Conservation (phyloP, 1,139 yeast genomes). For the Arxiozyma heterogenica region DNA sequence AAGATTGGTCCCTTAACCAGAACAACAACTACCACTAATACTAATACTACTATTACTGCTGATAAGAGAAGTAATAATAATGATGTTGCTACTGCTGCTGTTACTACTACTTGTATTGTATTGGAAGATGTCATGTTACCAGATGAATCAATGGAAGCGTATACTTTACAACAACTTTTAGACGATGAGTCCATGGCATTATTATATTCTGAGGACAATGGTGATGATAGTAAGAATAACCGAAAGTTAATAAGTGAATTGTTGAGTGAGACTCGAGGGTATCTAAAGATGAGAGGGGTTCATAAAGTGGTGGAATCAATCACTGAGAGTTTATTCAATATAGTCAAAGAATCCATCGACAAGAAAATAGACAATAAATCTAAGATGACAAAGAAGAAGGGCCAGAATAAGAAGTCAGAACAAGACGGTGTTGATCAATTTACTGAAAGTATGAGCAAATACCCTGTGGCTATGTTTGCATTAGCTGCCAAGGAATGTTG, state of each 20-base stretch:
- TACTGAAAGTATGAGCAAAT: background rate
- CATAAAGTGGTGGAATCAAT: slow-evolving; percentile 9
- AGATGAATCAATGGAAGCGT: slow-evolving; percentile 25
- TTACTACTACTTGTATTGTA: background rate
- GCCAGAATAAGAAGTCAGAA: background rate
- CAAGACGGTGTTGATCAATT: background rate
- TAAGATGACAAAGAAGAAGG: background rate
- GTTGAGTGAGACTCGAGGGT: slow-evolving; percentile 43
- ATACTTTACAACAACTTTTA: slow-evolving; percentile 36
- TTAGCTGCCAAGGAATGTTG: slow-evolving; percentile 25
- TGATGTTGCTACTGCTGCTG: slow-evolving; percentile 11
- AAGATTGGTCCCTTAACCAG: background rate
- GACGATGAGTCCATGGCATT: slow-evolving; percentile 29
- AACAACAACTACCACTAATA: no score
- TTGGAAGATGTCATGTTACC: slow-evolving; percentile 25
- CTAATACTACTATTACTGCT: no score
- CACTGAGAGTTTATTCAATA: slow-evolving; percentile 25
- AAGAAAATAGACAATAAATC: slow-evolving; percentile 16
- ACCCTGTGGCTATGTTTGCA: slow-evolving; percentile 25
- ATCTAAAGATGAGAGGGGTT: slow-evolving; percentile 15
- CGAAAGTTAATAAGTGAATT: slow-evolving; percentile 20
- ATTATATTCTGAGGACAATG: slow-evolving; percentile 20
- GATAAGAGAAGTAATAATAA: no score
- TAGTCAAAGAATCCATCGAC: slow-evolving; percentile 20
- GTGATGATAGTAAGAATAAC: slow-evolving; percentile 3